phyloP scores from a whole-genome alignment of 257 asterid species.

The Datura wrightii region DNA sequence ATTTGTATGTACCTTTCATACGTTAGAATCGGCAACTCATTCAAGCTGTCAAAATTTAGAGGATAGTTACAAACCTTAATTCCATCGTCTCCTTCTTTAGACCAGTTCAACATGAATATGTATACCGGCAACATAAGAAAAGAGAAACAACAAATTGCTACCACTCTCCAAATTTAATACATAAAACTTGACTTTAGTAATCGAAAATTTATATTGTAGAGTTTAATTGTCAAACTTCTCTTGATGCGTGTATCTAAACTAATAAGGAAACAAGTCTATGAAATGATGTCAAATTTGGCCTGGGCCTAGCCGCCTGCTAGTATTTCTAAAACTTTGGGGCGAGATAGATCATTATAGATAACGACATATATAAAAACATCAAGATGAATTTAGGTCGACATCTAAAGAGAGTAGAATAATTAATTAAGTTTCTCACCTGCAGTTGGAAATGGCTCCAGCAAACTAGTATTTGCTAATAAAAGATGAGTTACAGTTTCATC shows the following conservation, averaged over 20 bases:
- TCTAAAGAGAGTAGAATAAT: not conserved
- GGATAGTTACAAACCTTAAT: not conserved
- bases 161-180: not conserved
- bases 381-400: not conserved
- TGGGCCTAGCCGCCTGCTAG: not conserved
- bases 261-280: not conserved
- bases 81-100: not conserved
- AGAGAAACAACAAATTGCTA: not conserved
- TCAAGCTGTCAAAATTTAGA: not conserved
- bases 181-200: not conserved
- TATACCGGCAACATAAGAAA: not conserved
- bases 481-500: not conserved
- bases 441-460: not conserved
- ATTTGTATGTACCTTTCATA: not conserved
- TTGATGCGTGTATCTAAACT: not conserved
- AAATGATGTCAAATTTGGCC: not conserved
- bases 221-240: not conserved
- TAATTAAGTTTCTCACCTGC: constrained; percentile 16
- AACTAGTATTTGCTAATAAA: not conserved
- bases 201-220: not conserved
- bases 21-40: not conserved
- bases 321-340: not conserved
- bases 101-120: not conserved
- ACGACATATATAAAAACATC: not conserved
- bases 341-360: not conserved